Percentiles rank a stretch among this genome's conserved stretches.
These are phyloP conservation scores for Trichophyton simii DNA, from an alignment of 2,329 filamentous ascomycete species.

Conservation along the genomic window DNA sequence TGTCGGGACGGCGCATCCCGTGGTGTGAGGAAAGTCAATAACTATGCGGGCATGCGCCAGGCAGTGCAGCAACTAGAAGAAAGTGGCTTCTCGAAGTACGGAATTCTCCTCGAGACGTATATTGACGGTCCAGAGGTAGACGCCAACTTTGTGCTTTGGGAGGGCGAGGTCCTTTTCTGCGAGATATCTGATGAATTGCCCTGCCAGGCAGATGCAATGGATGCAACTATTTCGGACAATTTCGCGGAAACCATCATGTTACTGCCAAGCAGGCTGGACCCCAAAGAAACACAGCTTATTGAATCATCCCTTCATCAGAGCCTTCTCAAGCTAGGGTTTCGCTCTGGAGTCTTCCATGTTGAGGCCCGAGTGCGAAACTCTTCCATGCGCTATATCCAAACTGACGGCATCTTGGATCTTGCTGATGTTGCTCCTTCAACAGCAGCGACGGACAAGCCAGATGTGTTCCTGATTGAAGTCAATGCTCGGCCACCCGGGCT, in stretches of 20 bases:
- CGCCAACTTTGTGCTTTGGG: slow-evolving; percentile 30
- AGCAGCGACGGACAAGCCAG: neutral
- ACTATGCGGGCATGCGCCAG: neutral
- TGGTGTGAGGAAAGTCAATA: slow-evolving; percentile 17
- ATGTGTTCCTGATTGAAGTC: slow-evolving; percentile 18
- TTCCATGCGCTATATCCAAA: neutral
- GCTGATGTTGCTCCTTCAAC: neutral
- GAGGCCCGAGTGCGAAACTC: slow-evolving; percentile 6
- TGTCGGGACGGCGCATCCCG: slow-evolving; percentile 22
- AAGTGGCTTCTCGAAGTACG: neutral
- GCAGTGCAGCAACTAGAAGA: neutral
- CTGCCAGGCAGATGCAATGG: slow-evolving; percentile 12
- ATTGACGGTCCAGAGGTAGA: slow-evolving; percentile 34
- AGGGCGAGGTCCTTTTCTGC: slow-evolving; percentile 31
- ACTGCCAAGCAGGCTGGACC: neutral
- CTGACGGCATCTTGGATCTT: neutral
- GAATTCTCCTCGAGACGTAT: slow-evolving; percentile 31
- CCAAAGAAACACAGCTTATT: neutral
- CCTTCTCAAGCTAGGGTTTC: neutral
- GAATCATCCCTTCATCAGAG: neutral
- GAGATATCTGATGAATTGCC: slow-evolving; percentile 32
- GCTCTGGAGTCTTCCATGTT: slow-evolving; percentile 4
- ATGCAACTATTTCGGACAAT: neutral
- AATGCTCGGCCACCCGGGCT: slow-evolving; percentile 19
- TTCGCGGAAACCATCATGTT: neutral